phyloP scores from a whole-genome alignment of 164 flowering plant species.

The Vitis riparia region DNA sequence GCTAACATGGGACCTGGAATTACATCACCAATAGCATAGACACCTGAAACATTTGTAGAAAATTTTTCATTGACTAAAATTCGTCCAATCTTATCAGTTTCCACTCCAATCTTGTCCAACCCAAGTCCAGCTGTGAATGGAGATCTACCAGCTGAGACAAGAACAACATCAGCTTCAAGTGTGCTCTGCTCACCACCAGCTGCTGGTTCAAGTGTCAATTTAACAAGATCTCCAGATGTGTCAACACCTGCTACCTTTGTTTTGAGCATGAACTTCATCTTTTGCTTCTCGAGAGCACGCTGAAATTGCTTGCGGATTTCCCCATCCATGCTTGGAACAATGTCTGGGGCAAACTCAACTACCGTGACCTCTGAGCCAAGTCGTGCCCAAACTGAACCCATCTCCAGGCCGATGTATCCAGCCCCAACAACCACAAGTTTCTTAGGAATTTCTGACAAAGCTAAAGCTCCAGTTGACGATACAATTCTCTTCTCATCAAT shows the following conservation, averaged over 20 bases:
- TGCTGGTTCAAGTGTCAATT: conserved; percentile 79
- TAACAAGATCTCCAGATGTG: conserved; percentile 57
- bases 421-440: conserved; percentile 88
- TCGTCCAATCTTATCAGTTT: conserved; percentile 74
- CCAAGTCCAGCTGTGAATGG: conserved; percentile 83
- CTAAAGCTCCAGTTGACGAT: conserved; percentile 90
- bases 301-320: conserved; percentile 83
- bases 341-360: conserved; percentile 84
- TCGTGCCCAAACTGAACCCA: conserved; percentile 93
- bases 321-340: conserved; percentile 84
- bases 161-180: conserved; percentile 88
- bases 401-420: conserved; percentile 90
- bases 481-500: conserved; percentile 91
- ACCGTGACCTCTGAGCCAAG: conserved; percentile 90
- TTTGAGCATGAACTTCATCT: conserved; percentile 83
- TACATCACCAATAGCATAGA: conserved; percentile 87
- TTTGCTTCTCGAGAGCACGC: conserved; percentile 84
- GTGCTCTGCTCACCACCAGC: conserved; percentile 80
- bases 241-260: conserved; percentile 92
- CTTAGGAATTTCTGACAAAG: conserved; percentile 75
- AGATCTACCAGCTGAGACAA: conserved; percentile 81
- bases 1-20: conserved; percentile 95
- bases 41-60: conserved; percentile 63
- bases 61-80: conserved; percentile 65
- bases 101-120: conserved; percentile 76